Percentiles rank a stretch among this genome's conserved stretches.
These are phyloP conservation scores for Fusarium lyarnte DNA, from an alignment of 2,329 filamentous ascomycete species.

Conservation along the genomic window DNA sequence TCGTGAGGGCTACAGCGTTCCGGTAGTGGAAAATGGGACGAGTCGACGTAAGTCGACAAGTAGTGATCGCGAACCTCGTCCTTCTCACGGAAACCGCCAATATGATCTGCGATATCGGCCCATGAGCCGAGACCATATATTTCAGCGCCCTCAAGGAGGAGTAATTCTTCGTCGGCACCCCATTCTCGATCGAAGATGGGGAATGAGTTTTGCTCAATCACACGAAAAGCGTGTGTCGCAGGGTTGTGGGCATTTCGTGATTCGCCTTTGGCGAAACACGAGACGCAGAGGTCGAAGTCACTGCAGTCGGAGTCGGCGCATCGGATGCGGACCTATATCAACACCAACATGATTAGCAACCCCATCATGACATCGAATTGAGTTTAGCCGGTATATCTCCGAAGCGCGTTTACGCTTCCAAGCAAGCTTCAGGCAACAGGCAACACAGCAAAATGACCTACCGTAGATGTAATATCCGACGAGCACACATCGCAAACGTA, in stretches of 20 bases:
- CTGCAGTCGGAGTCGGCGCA: slow-evolving; percentile 85
- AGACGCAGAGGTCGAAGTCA: slow-evolving; percentile 97
- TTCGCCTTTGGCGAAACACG: slow-evolving; percentile 88
- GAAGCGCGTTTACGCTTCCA: slow-evolving; percentile 20
- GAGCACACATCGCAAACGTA: slow-evolving; percentile 98
- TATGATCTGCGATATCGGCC: slow-evolving; percentile 98
- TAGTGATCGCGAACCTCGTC: slow-evolving; percentile 98
- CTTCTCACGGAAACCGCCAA: slow-evolving; percentile 92
- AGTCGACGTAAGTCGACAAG: slow-evolving; percentile 85
- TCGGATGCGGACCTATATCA: slow-evolving; percentile 83
- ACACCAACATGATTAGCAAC: slow-evolving; percentile 30
- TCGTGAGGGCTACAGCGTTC: slow-evolving; percentile 86
- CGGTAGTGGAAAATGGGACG: slow-evolving; percentile 84
- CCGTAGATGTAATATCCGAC: slow-evolving; percentile 95
- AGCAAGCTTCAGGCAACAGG: slow-evolving; percentile 2
- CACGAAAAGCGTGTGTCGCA: slow-evolving; percentile 84
- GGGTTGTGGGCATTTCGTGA: slow-evolving; percentile 87
- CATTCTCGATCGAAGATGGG: slow-evolving; percentile 95
- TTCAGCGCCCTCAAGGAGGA: slow-evolving; percentile 92
- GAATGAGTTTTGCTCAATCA: slow-evolving; percentile 98
- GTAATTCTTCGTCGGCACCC: slow-evolving; percentile 96
- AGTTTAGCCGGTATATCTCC: slow-evolving; percentile 42
- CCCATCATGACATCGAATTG: slow-evolving; percentile 35
- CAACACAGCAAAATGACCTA: slow-evolving; percentile 58
- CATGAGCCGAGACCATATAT: slow-evolving; percentile 96